These are phyloP conservation scores for Beauveria pseudobassiana DNA, from an alignment of 2,329 filamentous ascomycete species.

Conservation along the genomic window DNA sequence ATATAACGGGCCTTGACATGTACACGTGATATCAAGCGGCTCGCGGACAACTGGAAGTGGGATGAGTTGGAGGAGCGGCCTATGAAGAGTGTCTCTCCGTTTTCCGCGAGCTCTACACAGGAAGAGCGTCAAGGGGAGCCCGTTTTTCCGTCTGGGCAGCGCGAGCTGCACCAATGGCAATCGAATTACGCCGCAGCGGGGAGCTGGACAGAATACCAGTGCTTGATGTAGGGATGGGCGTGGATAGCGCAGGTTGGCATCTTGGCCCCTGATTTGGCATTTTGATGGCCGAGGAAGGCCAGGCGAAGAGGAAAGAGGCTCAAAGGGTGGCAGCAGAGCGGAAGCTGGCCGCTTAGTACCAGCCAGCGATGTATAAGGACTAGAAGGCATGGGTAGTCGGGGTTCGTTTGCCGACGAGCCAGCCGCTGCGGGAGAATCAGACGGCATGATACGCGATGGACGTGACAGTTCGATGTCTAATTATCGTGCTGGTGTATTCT, in stretches of 20 bases:
- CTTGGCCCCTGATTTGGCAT: slow-evolving; percentile 48
- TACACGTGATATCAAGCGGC: slow-evolving; percentile 85
- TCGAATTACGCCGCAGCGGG: slow-evolving; percentile 51
- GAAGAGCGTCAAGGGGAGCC: slow-evolving; percentile 73
- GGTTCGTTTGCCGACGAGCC: slow-evolving; percentile 8
- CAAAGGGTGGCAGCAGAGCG: slow-evolving; percentile 69
- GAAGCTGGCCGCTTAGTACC: slow-evolving; percentile 56
- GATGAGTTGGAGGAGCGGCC: slow-evolving; percentile 91
- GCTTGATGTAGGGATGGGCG: slow-evolving; percentile 87
- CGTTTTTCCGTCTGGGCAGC: slow-evolving; percentile 47
- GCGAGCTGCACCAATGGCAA: slow-evolving; percentile 51
- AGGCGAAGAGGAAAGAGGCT: slow-evolving; percentile 72
- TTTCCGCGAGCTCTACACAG: slow-evolving; percentile 70
- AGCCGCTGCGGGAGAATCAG: slow-evolving; percentile 1
- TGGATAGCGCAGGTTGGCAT: slow-evolving; percentile 65
- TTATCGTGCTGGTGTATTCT: neutral
- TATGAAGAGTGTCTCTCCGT: slow-evolving; percentile 77
- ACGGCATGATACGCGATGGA: slow-evolving; percentile 6
- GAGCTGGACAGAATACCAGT: slow-evolving; percentile 87
- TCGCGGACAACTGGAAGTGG: slow-evolving; percentile 88
- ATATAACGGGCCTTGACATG: slow-evolving; percentile 86
- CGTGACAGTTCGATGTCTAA: neutral
- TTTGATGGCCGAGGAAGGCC: slow-evolving; percentile 62
- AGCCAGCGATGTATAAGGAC: slow-evolving; percentile 21
- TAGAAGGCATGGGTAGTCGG: slow-evolving; percentile 8